Conservation (phyloP, 2,329 filamentous ascomycete species). For the Diplodia mutila region DNA sequence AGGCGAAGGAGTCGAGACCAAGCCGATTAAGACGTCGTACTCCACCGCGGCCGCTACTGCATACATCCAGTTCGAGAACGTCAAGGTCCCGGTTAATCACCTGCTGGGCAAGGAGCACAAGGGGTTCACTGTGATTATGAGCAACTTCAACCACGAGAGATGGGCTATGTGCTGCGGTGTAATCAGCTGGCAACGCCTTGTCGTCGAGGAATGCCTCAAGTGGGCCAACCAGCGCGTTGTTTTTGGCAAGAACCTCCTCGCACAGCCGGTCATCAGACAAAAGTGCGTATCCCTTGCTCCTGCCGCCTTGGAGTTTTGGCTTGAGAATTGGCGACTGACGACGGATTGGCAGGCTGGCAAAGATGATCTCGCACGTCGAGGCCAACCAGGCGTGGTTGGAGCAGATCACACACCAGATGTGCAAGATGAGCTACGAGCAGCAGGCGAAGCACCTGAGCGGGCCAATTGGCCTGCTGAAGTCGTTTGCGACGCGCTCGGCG, state of each 20-base stretch:
- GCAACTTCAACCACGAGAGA: constrained; percentile 87
- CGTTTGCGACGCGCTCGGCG: constrained; percentile 73
- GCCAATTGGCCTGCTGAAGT: constrained; percentile 82
- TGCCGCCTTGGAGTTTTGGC: not conserved
- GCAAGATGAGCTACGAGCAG: constrained; percentile 76
- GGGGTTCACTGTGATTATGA: constrained; percentile 81
- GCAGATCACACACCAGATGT: constrained; percentile 85
- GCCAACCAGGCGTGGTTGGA: constrained; percentile 87
- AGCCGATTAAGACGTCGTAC: constrained; percentile 79
- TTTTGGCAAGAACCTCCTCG: constrained; percentile 79
- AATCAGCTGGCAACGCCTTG: constrained; percentile 66
- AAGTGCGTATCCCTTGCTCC: constrained; percentile 58
- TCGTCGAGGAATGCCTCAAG: constrained; percentile 83
- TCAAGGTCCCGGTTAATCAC: constrained; percentile 80
- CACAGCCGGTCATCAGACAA: constrained; percentile 78
- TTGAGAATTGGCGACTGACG: not conserved
- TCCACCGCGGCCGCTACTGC: constrained; percentile 77
- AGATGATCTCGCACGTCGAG: constrained; percentile 83
- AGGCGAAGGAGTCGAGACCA: constrained; percentile 75
- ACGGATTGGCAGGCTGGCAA: constrained; percentile 63
- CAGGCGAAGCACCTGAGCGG: constrained; percentile 77
- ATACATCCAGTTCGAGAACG: constrained; percentile 82
- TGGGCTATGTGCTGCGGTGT: constrained; percentile 73
- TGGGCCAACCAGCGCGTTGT: constrained; percentile 87
- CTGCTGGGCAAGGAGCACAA: constrained; percentile 82